phyloP scores from a whole-genome alignment of 176 grass and related monocot species.

The Rhynchospora tenuis region DNA sequence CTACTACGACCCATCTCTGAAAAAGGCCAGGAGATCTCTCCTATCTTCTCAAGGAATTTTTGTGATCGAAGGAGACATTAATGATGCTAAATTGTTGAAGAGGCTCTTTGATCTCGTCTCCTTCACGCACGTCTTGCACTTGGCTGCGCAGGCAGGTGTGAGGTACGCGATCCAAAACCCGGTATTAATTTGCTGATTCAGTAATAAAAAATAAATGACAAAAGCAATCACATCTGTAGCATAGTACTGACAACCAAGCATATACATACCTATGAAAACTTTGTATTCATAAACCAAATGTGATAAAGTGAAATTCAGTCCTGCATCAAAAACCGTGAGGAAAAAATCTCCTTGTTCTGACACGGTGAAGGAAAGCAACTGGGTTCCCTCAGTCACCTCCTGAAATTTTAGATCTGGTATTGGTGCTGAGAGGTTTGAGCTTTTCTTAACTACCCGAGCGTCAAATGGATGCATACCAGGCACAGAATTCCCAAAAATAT shows the following conservation, averaged over 20 bases:
- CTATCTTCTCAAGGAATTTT: slow-evolving; percentile 19
- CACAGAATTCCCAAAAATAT: slow-evolving; percentile 55
- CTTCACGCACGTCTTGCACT: slow-evolving; percentile 41
- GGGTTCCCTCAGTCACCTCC: slow-evolving; percentile 39
- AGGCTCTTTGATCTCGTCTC: slow-evolving; percentile 27
- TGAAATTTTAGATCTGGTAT: slow-evolving; percentile 37
- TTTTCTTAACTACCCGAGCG: slow-evolving; percentile 35
- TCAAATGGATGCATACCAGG: slow-evolving; percentile 41
- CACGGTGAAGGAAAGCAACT: slow-evolving; percentile 48
- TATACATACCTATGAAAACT: slow-evolving; percentile 60
- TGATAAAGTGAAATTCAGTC: slow-evolving; percentile 28
- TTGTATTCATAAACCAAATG: slow-evolving; percentile 31
- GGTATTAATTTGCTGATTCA: neutral
- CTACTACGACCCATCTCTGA: slow-evolving; percentile 38
- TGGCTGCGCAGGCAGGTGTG: slow-evolving; percentile 39
- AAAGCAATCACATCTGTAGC: slow-evolving; percentile 15
- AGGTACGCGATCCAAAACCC: slow-evolving; percentile 18
- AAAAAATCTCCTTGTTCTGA: slow-evolving; percentile 45
- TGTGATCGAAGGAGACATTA: slow-evolving; percentile 36
- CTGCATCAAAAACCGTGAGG: slow-evolving; percentile 37
- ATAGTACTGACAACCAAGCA: neutral
- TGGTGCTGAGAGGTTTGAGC: slow-evolving; percentile 45
- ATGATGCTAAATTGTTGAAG: slow-evolving; percentile 24
- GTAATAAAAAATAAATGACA: slow-evolving; percentile 4
- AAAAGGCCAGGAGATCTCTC: slow-evolving; percentile 25